These are phyloP conservation scores for Somion occarium DNA, from an alignment of 1,284 basidiomycete genomes.

Conservation along the genomic window DNA sequence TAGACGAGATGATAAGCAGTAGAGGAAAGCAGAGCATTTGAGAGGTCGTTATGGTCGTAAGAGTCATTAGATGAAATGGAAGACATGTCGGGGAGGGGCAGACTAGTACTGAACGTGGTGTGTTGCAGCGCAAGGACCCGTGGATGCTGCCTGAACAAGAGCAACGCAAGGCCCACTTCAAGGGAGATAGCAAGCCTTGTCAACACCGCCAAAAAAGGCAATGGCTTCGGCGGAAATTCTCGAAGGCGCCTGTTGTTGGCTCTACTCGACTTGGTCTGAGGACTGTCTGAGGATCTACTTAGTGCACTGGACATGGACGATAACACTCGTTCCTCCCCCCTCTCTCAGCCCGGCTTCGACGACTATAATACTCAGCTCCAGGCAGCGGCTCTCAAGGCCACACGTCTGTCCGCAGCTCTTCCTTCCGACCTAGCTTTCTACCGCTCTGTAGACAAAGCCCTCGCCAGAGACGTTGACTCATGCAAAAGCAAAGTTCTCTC, in stretches of 20 bases:
- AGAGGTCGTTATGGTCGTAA: slow-evolving; percentile 17
- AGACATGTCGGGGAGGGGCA: neutral
- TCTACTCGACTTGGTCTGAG: too few species aligned
- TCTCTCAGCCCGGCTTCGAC: slow-evolving; percentile 27
- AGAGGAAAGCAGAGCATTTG: slow-evolving; percentile 20
- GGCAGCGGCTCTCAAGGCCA: slow-evolving; percentile 52
- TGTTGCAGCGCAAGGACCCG: too few species aligned
- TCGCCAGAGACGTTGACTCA: slow-evolving; percentile 63
- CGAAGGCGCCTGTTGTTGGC: too few species aligned
- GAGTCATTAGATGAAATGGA: neutral
- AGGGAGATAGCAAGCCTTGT: neutral
- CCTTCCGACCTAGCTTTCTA: slow-evolving; percentile 79
- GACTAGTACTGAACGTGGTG: too few species aligned
- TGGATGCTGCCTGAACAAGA: too few species aligned
- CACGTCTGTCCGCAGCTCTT: slow-evolving; percentile 51
- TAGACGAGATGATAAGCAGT: slow-evolving; percentile 40
- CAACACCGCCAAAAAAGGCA: neutral
- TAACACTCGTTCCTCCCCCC: neutral
- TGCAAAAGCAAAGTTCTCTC: slow-evolving; percentile 57
- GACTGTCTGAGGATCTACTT: neutral
- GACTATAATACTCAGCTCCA: slow-evolving; percentile 50
- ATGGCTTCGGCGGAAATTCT: neutral
- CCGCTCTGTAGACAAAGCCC: slow-evolving; percentile 71
- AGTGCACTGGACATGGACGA: neutral
- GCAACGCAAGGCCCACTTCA: neutral